phyloP scores from a whole-genome alignment of 768 basidiomycete species.

The Suillus brevipes region DNA sequence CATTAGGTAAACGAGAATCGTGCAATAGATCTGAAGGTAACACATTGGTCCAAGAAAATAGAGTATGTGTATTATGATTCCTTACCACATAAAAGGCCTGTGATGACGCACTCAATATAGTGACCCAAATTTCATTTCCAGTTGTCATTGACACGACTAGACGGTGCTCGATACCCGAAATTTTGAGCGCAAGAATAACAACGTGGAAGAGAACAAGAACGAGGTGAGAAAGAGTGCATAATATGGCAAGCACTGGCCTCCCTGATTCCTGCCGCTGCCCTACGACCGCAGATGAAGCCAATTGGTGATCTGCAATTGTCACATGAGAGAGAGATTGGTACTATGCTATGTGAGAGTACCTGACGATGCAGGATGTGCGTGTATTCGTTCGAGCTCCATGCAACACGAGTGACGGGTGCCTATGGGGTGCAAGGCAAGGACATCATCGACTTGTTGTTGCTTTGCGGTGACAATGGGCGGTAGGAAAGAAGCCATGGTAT shows the following conservation, averaged over 20 bases:
- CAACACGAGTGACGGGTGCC: background rate
- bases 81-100: slow-evolving; percentile 11
- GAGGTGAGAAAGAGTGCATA: slow-evolving; percentile 1
- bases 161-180: slow-evolving; percentile 4
- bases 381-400: background rate
- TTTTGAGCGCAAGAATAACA: slow-evolving; percentile 1
- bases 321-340: background rate
- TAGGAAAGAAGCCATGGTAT: background rate
- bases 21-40: slow-evolving; percentile 17
- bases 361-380: background rate
- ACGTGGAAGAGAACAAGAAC: slow-evolving; percentile 2
- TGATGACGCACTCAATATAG: background rate
- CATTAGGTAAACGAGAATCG: slow-evolving; percentile 19
- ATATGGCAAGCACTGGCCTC: background rate
- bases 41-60: background rate
- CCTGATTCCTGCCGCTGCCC: background rate
- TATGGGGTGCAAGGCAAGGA: background rate
- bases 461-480: background rate
- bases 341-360: background rate
- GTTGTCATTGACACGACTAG: slow-evolving; percentile 5
- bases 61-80: background rate
- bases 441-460: background rate
- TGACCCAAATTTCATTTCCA: background rate
- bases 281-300: too few species aligned
- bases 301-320: background rate